Evolutionary conservation across 257 asterid species (phyloP).

Genomic region (Nicotiana tabacum): DNA sequence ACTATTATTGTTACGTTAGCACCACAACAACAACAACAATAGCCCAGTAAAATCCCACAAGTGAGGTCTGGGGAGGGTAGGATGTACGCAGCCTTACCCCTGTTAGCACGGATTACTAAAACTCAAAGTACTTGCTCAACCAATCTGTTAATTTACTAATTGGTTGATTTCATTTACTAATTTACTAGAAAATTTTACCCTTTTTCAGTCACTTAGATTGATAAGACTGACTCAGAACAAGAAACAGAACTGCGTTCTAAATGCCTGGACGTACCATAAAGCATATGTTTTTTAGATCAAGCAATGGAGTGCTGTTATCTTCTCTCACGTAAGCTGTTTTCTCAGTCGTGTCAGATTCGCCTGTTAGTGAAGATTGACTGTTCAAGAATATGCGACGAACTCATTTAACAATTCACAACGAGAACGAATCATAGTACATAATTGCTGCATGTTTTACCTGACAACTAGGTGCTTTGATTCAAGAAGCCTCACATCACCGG

Average conservation of each 20-base stretch:
- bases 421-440: background rate
- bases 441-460: background rate
- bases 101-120: background rate
- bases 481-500: conserved; percentile 21
- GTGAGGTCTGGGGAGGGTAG: no score
- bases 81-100: no score
- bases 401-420: background rate
- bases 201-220: background rate
- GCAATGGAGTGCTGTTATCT: conserved; percentile 17
- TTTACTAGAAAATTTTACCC: background rate
- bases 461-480: conserved; percentile 18
- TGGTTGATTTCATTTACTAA: background rate
- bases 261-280: conserved; percentile 16
- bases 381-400: background rate
- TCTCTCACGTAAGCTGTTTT: conserved; percentile 20
- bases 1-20: no score
- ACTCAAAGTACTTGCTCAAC: background rate
- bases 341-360: conserved; percentile 18
- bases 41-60: no score
- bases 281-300: conserved; percentile 20
- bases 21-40: no score
- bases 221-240: background rate
- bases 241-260: background rate
- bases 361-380: conserved; percentile 23
- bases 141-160: no score